Percentiles rank a stretch among this genome's conserved stretches.
These are phyloP conservation scores for Seiridium unicorne DNA, from an alignment of 2,329 filamentous ascomycete species.

Conservation along the genomic window DNA sequence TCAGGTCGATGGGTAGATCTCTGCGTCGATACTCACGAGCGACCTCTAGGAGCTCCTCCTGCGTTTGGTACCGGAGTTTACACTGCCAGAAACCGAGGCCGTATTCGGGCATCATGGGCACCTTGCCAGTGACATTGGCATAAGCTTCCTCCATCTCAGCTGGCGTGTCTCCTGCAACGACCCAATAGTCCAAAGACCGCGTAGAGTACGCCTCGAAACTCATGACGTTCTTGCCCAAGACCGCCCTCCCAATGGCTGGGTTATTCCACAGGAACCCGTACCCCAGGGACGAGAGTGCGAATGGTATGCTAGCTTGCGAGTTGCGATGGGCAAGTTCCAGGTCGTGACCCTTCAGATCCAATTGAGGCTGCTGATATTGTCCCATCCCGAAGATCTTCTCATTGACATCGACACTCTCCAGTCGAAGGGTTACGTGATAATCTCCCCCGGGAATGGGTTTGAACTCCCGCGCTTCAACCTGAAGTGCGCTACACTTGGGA, in stretches of 20 bases:
- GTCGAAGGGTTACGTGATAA: conserved; percentile 56
- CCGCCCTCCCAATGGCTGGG: conserved; percentile 57
- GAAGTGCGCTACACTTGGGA: conserved; percentile 57
- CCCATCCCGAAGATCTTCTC: conserved; percentile 70
- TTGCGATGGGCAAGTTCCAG: conserved; percentile 66
- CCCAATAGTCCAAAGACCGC: conserved; percentile 60
- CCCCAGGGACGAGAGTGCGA: conserved; percentile 56
- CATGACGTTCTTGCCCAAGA: conserved; percentile 60
- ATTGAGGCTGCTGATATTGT: conserved; percentile 63
- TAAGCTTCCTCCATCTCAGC: conserved; percentile 57
- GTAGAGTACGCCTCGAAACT: conserved; percentile 61
- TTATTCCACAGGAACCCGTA: conserved; percentile 70
- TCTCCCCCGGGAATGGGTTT: conserved; percentile 47
- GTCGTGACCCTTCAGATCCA: conserved; percentile 63
- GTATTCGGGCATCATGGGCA: conserved; percentile 68
- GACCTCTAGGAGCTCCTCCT: conserved; percentile 60
- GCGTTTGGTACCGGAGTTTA: conserved; percentile 64
- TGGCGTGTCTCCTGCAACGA: conserved; percentile 57
- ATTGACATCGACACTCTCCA: conserved; percentile 49
- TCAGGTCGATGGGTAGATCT: conserved; percentile 58
- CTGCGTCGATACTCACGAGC: conserved; percentile 58
- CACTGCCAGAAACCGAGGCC: conserved; percentile 69
- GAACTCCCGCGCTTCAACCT: conserved; percentile 58
- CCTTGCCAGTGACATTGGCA: conserved; percentile 53
- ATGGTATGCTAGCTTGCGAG: conserved; percentile 64